Percentiles rank a stretch among this genome's conserved stretches.
These are phyloP conservation scores for Pythium myriotylum DNA, from an alignment of 352 stramenopile species.

Conservation along the genomic window DNA sequence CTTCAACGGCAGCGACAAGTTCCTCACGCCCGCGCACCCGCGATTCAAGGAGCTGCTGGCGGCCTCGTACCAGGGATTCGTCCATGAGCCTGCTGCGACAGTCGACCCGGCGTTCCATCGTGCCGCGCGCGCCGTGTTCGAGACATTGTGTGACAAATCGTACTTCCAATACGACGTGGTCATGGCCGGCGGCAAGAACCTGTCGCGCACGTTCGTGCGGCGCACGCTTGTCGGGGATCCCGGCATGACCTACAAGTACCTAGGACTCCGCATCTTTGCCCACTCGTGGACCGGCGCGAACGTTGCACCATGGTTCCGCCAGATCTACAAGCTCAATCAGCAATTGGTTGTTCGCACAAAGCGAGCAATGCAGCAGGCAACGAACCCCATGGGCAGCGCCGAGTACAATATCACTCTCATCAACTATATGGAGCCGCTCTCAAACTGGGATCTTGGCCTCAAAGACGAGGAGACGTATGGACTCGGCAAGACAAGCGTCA, in stretches of 20 bases:
- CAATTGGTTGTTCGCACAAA: slow-evolving; percentile 22
- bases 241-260: slow-evolving; percentile 90
- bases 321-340: slow-evolving; percentile 22
- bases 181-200: slow-evolving; percentile 45
- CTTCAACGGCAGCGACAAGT: slow-evolving; percentile 29
- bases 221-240: slow-evolving; percentile 79
- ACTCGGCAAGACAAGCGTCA: slow-evolving; percentile 54
- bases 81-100: slow-evolving; percentile 24
- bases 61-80: slow-evolving; percentile 29
- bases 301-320: slow-evolving; percentile 27
- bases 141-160: slow-evolving; percentile 36
- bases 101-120: slow-evolving; percentile 23
- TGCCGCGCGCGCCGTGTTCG: slow-evolving; percentile 21
- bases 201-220: slow-evolving; percentile 72
- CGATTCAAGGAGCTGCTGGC: slow-evolving; percentile 22
- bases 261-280: slow-evolving; percentile 83
- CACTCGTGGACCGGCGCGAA: slow-evolving; percentile 56
- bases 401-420: slow-evolving; percentile 71
- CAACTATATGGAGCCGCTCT: slow-evolving; percentile 49
- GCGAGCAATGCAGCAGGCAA: slow-evolving; percentile 22
- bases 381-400: slow-evolving; percentile 25
- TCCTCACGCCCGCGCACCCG: slow-evolving; percentile 28
- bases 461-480: slow-evolving; percentile 51
- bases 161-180: slow-evolving; percentile 55
- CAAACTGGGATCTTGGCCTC: slow-evolving; percentile 41